A percentile compares a stretch with the other conserved stretches of the same genome.
These are phyloP conservation scores for Phytophthora pisi DNA, from an alignment of 352 stramenopile genomes.

Conservation along the genomic window DNA sequence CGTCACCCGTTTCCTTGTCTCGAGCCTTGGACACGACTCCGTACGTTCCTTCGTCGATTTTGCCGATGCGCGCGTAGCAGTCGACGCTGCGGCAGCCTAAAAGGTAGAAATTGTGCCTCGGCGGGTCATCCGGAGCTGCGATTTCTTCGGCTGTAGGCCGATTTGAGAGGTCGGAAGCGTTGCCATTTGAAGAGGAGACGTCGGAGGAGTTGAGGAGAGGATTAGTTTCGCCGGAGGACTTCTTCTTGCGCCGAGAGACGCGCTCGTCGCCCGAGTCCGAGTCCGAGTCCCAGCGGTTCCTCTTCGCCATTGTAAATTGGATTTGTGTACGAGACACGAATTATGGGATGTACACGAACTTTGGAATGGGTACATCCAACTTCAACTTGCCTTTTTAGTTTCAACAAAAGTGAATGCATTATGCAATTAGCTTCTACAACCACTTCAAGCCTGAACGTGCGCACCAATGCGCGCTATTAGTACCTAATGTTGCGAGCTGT, in stretches of 20 bases:
- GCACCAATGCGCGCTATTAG: neutral
- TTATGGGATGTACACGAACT: neutral
- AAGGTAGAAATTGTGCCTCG: conserved; percentile 75
- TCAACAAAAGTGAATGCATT: no score
- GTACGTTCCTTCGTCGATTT: conserved; percentile 97
- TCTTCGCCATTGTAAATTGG: conserved; percentile 39
- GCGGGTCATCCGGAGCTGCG: conserved; percentile 4
- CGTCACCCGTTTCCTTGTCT: conserved; percentile 89
- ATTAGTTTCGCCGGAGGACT: neutral
- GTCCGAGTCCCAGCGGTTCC: conserved; percentile 77
- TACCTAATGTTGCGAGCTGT: neutral
- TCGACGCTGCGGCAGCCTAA: conserved; percentile 95
- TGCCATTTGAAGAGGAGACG: conserved; percentile 8
- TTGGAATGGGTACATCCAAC: neutral
- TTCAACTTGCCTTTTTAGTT: neutral
- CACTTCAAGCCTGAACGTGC: neutral
- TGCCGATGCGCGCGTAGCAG: conserved; percentile 93
- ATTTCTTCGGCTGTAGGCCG: conserved; percentile 12
- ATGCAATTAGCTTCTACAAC: no score
- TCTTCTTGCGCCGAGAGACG: conserved; percentile 21
- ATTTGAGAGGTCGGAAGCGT: neutral
- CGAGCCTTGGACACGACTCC: conserved; percentile 95
- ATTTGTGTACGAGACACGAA: conserved; percentile 1
- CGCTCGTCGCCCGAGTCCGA: conserved; percentile 53
- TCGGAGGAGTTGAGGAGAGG: neutral